phyloP scores from a whole-genome alignment of 805 yeast species.

The Blastobotrys muscicola region DNA sequence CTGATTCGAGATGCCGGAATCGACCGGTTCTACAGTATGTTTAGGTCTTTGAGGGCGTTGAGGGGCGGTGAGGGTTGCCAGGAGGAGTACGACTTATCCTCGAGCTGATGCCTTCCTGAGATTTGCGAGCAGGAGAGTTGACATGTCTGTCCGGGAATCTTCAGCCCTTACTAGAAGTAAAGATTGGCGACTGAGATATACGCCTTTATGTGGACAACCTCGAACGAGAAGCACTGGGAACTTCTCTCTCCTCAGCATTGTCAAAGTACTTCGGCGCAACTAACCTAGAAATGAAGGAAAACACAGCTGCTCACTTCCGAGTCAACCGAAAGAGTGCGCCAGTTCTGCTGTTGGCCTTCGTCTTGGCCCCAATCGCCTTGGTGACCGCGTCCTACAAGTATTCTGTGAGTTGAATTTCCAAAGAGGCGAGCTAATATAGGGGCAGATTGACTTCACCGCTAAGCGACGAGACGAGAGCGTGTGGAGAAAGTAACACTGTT shows the following conservation, averaged over 20 bases:
- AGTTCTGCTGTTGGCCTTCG: slow-evolving; percentile 23
- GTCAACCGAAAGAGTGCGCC: slow-evolving; percentile 22
- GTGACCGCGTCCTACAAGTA: background rate
- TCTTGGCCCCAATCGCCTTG: slow-evolving; percentile 13
- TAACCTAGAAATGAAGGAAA: slow-evolving; percentile 23
- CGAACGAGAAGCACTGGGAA: too few species aligned
- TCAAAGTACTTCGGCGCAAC: background rate
- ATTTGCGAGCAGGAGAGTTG: too few species aligned
- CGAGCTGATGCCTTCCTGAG: too few species aligned
- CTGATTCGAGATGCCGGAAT: slow-evolving; percentile 27
- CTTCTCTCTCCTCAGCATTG: too few species aligned
- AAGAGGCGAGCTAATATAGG: slow-evolving; percentile 3
- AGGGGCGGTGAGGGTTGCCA: too few species aligned
- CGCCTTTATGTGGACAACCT: too few species aligned
- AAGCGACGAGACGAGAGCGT: slow-evolving; percentile 17
- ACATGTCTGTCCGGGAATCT: too few species aligned
- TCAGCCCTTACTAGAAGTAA: too few species aligned
- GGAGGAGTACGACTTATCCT: too few species aligned
- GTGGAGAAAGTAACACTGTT: slow-evolving; percentile 8
- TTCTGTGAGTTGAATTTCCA: background rate
- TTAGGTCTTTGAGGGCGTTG: background rate
- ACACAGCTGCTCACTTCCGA: slow-evolving; percentile 22
- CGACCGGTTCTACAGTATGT: slow-evolving; percentile 23
- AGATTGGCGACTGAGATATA: too few species aligned
- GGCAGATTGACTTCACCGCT: slow-evolving; percentile 15